Evolutionary conservation across 2,329 filamentous ascomycete genomes (phyloP), one percentile per base, ranked within the genome.

Genomic region (Microdochium trichocladiopsis): DNA sequence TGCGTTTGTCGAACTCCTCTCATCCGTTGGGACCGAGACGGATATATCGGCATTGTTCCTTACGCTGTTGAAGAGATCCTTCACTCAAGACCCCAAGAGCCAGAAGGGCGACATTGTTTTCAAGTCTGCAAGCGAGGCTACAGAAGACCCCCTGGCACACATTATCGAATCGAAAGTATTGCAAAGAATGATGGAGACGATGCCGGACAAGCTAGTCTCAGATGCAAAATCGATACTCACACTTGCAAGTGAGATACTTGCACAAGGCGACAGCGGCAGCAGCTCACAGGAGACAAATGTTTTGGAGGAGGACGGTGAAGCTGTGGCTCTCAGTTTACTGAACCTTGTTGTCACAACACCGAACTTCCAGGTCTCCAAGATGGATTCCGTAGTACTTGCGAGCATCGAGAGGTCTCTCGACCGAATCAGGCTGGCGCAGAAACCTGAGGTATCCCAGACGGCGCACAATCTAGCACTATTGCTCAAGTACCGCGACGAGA

Each of bases 201-300:
- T 85, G 47, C 78, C 83, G 1, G 79, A 85, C 22, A 83, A 80
- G 55, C 73, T 90, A 12, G 78, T 86, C 25, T 77, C 75, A 28
- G 79, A 83, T 52, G 84, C 86, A 2, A 77, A 77, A 45, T 82
- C 87, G 58, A 74, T 88, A 6, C 69, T 90, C 2, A 78, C 83
- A 47, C 74, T 91, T 2, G 77, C 86, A 49, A 73, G 74, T 50
- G 78, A 86, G 52, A 74, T 90, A 0, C 64, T 90, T 1, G 41
- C 41, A 21, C 21, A 22, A 18, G 66, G 69, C 4, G 72, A 73
- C 16, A 72, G 75, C 28, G 66, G 72, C 6, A 67, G 69, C 3
- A 66, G 71, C 0, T 53, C 67, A 2, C 64, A 71, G 2, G n/a
- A 28, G 4, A 48, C 47, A 45, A 45, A 22, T 18, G 6, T 18